These are phyloP conservation scores for Oryza meyeriana DNA, from an alignment of 176 grass and related monocot genomes.

Conservation along the genomic window DNA sequence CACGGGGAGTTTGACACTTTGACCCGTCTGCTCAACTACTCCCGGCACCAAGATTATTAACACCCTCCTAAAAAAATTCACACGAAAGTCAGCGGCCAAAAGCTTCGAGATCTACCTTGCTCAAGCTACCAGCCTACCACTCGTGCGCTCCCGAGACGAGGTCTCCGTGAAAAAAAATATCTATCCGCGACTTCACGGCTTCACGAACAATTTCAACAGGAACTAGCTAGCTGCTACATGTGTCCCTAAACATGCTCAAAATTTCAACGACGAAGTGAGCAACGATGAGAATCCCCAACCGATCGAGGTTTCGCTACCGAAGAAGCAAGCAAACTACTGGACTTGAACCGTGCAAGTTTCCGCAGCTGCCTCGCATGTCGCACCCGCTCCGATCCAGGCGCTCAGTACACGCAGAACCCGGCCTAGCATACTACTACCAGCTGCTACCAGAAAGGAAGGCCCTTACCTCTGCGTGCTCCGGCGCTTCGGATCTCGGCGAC, in stretches of 20 bases:
- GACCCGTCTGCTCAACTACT: conserved; percentile 20
- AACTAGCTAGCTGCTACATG: background rate
- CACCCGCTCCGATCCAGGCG: background rate
- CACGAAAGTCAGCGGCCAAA: conserved; percentile 1
- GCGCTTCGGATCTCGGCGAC: background rate
- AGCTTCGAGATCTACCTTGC: conserved; percentile 30
- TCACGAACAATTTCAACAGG: background rate
- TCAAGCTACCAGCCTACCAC: conserved; percentile 4
- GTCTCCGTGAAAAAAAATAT: background rate
- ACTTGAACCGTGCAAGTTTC: background rate
- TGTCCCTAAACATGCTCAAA: background rate
- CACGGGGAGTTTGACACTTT: conserved; percentile 43
- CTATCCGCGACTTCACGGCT: background rate
- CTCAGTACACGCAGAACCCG: background rate
- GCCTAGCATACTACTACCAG: background rate
- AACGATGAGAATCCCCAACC: background rate
- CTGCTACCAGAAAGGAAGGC: background rate
- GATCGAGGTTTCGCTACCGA: no score
- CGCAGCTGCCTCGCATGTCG: background rate
- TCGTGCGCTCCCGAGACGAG: conserved; percentile 4
- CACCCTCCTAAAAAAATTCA: background rate
- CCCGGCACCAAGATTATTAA: background rate
- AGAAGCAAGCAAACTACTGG: background rate
- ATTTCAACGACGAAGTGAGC: background rate
- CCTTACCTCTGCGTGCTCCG: conserved; percentile 24